phyloP scores from a whole-genome alignment of 2,329 filamentous ascomycete species.

The Aspergillus niger region DNA sequence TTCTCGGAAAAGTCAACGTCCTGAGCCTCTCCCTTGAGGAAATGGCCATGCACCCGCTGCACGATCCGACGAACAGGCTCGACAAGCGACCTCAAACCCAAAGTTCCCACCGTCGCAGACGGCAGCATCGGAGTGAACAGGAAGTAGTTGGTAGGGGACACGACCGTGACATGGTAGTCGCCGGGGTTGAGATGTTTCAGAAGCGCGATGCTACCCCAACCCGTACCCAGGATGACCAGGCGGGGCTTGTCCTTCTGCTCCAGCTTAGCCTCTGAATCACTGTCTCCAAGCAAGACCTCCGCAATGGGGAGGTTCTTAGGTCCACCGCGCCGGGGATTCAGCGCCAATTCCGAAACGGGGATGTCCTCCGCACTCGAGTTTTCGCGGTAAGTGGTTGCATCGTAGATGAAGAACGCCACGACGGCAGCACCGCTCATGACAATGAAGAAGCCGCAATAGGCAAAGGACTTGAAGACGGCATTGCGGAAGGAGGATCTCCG shows the following conservation, averaged over 20 bases:
- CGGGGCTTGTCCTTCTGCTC: constrained; percentile 83
- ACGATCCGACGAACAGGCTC: constrained; percentile 90
- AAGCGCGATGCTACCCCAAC: constrained; percentile 91
- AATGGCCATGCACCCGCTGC: constrained; percentile 76
- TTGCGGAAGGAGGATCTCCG: constrained; percentile 41
- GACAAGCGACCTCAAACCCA: constrained; percentile 86
- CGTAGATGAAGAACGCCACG: constrained; percentile 87
- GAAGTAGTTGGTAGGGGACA: constrained; percentile 95
- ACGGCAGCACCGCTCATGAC: constrained; percentile 69
- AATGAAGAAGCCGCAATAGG: constrained; percentile 74
- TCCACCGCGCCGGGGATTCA: constrained; percentile 79
- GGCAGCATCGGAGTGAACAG: constrained; percentile 98
- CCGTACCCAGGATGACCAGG: constrained; percentile 87
- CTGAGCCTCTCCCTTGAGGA: constrained; percentile 81
- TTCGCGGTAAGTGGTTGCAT: constrained; percentile 86
- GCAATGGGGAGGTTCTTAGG: constrained; percentile 94
- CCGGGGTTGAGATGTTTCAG: constrained; percentile 87
- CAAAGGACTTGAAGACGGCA: constrained; percentile 69
- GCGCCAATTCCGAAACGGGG: constrained; percentile 77
- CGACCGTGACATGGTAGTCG: constrained; percentile 93
- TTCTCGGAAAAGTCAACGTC: constrained; percentile 91
- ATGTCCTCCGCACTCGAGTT: constrained; percentile 69
- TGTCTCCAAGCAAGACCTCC: constrained; percentile 84
- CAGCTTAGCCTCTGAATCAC: constrained; percentile 71
- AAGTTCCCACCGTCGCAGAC: constrained; percentile 91